These are phyloP conservation scores for Pleurotus tuoliensis DNA, from an alignment of 768 basidiomycete species.

Conservation along the genomic window DNA sequence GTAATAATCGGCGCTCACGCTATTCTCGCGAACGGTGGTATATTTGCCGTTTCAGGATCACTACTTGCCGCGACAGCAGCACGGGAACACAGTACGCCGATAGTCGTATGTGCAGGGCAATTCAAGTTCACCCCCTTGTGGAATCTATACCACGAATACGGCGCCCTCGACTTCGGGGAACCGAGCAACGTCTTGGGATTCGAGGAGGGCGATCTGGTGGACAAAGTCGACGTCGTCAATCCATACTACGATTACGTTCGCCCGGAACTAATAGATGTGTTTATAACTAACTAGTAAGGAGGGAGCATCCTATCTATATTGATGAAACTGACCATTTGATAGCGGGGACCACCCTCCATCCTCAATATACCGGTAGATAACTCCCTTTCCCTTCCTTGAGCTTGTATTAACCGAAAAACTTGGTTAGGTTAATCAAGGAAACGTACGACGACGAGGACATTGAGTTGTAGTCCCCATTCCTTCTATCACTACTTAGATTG, in stretches of 20 bases:
- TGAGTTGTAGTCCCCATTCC: conserved; percentile 50
- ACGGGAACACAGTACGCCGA: conserved; percentile 83
- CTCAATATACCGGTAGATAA: conserved; percentile 74
- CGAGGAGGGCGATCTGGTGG: conserved; percentile 73
- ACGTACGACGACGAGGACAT: conserved; percentile 94
- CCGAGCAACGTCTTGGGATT: conserved; percentile 62
- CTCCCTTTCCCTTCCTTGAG: neutral
- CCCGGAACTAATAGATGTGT: conserved; percentile 89
- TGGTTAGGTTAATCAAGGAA: conserved; percentile 76
- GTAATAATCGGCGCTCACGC: conserved; percentile 92
- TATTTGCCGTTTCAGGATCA: conserved; percentile 87
- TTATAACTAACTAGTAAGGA: conserved; percentile 95
- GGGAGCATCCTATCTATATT: conserved; percentile 9
- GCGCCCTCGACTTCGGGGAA: conserved; percentile 77
- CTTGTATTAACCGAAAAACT: conserved; percentile 14
- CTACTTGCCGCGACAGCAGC: conserved; percentile 85
- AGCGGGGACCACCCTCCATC: conserved; percentile 97
- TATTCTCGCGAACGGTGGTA: conserved; percentile 95
- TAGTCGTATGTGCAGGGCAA: conserved; percentile 92
- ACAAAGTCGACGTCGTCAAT: conserved; percentile 89
- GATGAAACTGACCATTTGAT: conserved; percentile 11
- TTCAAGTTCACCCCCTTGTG: conserved; percentile 94
- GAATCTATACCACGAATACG: conserved; percentile 85
- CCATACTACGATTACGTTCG: conserved; percentile 97
- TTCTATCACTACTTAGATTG: neutral